Conservation (phyloP, 2,329 filamentous ascomycete species). For the Zymoseptoria brevis region DNA sequence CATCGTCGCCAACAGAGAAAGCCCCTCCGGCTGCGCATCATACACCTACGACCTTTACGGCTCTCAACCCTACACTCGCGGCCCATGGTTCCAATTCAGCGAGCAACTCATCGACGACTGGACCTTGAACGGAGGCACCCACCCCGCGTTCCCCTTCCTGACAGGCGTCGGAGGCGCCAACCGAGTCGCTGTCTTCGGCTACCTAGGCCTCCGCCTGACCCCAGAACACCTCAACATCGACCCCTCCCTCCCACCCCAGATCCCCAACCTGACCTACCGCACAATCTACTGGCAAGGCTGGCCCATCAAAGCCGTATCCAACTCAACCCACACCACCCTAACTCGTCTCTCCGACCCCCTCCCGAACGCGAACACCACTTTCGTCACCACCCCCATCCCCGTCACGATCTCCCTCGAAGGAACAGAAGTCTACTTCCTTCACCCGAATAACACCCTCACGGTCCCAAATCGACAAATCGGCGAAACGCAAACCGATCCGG, state of each 20-base stretch:
- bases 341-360: conserved; percentile 44
- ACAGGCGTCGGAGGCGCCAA: conserved; percentile 63
- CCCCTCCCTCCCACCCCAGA: conserved; percentile 58
- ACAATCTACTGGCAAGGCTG: conserved; percentile 61
- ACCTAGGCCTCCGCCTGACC: conserved; percentile 55
- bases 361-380: conserved; percentile 47
- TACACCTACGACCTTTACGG: conserved; percentile 61
- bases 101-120: conserved; percentile 59
- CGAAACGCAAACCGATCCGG: conserved; percentile 44
- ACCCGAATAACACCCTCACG: conserved; percentile 41
- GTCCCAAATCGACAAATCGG: conserved; percentile 53
- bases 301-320: conserved; percentile 53
- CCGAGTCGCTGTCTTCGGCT: conserved; percentile 60
- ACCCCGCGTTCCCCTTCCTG: conserved; percentile 63
- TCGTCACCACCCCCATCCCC: conserved; percentile 47
- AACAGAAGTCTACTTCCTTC: conserved; percentile 33
- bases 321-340: conserved; percentile 57
- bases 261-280: conserved; percentile 52
- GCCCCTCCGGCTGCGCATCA: conserved; percentile 58
- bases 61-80: conserved; percentile 55
- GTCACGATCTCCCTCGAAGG: conserved; percentile 42
- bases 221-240: conserved; percentile 55
- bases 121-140: conserved; percentile 54
- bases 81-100: conserved; percentile 63
- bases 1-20: conserved; percentile 57